These are phyloP conservation scores for Candida anutae DNA, from an alignment of 1,139 yeast species.

Conservation along the genomic window DNA sequence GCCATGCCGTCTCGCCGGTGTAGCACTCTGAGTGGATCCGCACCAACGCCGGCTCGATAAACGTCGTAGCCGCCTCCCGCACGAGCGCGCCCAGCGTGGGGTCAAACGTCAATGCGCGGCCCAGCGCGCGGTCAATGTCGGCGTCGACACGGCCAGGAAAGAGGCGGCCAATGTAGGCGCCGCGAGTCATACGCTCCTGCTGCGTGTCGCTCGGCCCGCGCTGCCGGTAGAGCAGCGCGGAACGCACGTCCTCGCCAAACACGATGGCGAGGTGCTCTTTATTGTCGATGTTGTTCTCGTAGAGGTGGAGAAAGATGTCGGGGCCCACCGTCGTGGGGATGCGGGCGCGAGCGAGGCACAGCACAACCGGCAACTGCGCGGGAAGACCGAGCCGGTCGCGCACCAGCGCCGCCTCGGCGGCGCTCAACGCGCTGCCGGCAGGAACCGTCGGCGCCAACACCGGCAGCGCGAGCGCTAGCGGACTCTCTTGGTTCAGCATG, in stretches of 20 bases:
- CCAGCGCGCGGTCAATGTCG: slow-evolving; percentile 45
- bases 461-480: slow-evolving; percentile 26
- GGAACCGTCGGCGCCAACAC: slow-evolving; percentile 23
- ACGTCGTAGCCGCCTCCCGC: slow-evolving; percentile 27
- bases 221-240: slow-evolving; percentile 57
- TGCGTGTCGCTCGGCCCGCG: slow-evolving; percentile 74
- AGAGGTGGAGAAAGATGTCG: slow-evolving; percentile 85
- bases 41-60: slow-evolving; percentile 44
- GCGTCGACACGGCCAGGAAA: slow-evolving; percentile 78
- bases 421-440: slow-evolving; percentile 10
- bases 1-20: slow-evolving; percentile 99
- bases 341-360: slow-evolving; percentile 85
- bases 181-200: slow-evolving; percentile 91
- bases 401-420: slow-evolving; percentile 11
- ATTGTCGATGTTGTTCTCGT: slow-evolving; percentile 74
- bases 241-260: slow-evolving; percentile 85
- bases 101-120: slow-evolving; percentile 40
- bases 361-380: slow-evolving; percentile 54
- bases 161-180: slow-evolving; percentile 87
- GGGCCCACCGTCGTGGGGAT: slow-evolving; percentile 92
- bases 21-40: slow-evolving; percentile 96
- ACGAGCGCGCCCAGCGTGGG: slow-evolving; percentile 40
- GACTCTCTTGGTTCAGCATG: too few relatives aligned
- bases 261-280: slow-evolving; percentile 97
- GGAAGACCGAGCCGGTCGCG: slow-evolving; percentile 15